Evolutionary conservation across 2,329 filamentous ascomycete genomes (phyloP).

Genomic region (Diaporthe sp.): DNA sequence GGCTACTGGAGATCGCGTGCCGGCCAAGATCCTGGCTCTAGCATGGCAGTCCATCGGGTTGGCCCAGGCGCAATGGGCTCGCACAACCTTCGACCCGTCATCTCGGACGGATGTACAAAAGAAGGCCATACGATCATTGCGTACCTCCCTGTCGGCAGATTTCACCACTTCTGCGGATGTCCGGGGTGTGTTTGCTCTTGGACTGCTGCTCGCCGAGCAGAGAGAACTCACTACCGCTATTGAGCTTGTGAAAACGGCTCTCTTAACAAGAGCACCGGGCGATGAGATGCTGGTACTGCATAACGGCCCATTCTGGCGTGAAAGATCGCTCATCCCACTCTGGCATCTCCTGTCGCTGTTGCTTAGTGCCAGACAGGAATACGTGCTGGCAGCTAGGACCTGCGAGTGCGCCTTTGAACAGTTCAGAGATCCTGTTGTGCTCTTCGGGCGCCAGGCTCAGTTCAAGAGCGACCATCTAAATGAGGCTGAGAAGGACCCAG

Average conservation of each 20-base stretch:
- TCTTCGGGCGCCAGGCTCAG: constrained; percentile 75
- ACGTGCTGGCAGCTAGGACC: constrained; percentile 81
- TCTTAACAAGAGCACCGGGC: constrained; percentile 71
- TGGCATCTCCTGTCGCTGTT: constrained; percentile 94
- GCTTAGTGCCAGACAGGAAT: constrained; percentile 89
- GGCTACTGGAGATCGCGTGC: constrained; percentile 57
- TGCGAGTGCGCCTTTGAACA: constrained; percentile 95
- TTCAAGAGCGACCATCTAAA: constrained; percentile 79
- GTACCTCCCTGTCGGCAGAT: constrained; percentile 78
- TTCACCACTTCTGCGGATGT: constrained; percentile 77
- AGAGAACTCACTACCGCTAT: constrained; percentile 85
- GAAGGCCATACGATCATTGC: constrained; percentile 82
- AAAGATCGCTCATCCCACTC: constrained; percentile 79
- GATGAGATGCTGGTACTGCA: constrained; percentile 59
- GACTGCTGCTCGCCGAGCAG: constrained; percentile 88
- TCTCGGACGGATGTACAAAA: constrained; percentile 80
- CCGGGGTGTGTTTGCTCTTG: constrained; percentile 84
- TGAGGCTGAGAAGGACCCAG: constrained; percentile 58
- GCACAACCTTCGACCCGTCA: constrained; percentile 82
- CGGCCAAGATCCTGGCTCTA: constrained; percentile 73
- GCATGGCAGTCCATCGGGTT: constrained; percentile 90
- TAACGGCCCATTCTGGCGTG: constrained; percentile 70
- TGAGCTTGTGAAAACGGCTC: constrained; percentile 82
- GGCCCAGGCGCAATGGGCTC: constrained; percentile 89
- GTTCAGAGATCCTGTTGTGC: constrained; percentile 78